Base-by-base conservation (phyloP, 2,329 filamentous ascomycete genomes). In the Curvularia sp. region DNA sequence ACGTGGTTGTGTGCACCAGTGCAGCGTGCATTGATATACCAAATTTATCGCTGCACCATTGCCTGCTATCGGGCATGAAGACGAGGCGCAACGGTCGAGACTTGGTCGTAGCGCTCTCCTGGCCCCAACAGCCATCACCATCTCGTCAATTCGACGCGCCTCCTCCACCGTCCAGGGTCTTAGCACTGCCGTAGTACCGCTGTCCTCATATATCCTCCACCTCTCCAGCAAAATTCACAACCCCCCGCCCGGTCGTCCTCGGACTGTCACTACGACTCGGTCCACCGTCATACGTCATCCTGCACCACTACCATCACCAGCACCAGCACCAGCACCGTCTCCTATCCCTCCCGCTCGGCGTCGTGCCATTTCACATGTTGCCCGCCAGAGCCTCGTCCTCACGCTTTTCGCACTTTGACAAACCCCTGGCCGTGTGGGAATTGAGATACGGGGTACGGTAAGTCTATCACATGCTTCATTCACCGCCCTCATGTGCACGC, bases 111-210 rank as follows among this genome's bases (percentile, higher is more conserved):
- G 67, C 66, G 60, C 55, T 55, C 61, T 65, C 69, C 68, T 68
- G 60, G 64, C 59, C 70, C 63, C 71, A 72, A 72, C 71, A 72
- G 67, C 66, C 69, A 68, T 64, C 64, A 63, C 45, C 59, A 59
- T 48, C 59, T 60, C 55, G 60, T 60, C 54, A 46, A 52, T 45
- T 45, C 58, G 51, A 57, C 49, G 51, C 61, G 54, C 43, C 53
- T 46, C 50, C 25, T 54, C 43, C 32, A 56, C 56, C 28, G 55
- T 47, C 49, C 43, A 56, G 47, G 41, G 53, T 52, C 41, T 38
- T 30, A 39, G 45, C 50, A 51, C 57, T 61, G 59, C 58, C 50
- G 59, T 49, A 21, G 45, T 51, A 49, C 48, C 30, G 42, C 49
- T 46, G 46, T 15, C 47, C 30, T 55, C 28, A 39, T 32, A 59